A percentile compares a stretch with the other conserved stretches of the same genome.
These are phyloP conservation scores for Lichina pygmaea DNA, from an alignment of 495 filamentous ascomycete species.

Conservation along the genomic window DNA sequence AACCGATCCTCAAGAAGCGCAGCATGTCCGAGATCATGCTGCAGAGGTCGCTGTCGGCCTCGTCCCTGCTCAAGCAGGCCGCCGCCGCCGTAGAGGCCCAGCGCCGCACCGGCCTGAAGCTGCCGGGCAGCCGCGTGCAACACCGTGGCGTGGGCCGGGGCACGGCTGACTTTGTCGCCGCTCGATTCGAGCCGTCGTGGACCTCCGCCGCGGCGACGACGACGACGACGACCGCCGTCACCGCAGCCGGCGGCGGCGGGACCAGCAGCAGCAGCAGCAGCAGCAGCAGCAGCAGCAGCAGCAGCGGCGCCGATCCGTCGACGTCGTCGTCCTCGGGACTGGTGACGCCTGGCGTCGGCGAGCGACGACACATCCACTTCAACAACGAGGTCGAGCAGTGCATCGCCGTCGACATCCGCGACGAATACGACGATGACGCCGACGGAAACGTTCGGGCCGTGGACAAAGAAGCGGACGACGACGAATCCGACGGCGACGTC, in stretches of 20 bases:
- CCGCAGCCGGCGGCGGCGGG: neutral
- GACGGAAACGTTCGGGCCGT: conserved; percentile 8
- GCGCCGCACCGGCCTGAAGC: conserved; percentile 13
- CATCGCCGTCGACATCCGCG: conserved; percentile 73
- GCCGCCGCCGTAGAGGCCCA: conserved; percentile 81
- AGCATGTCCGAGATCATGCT: conserved; percentile 91
- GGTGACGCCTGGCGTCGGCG: conserved; percentile 33
- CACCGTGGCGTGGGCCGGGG: conserved; percentile 17
- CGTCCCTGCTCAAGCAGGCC: conserved; percentile 80
- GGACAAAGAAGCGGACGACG: conserved; percentile 16
- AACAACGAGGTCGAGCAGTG: conserved; percentile 89
- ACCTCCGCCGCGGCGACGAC: conserved; percentile 3
- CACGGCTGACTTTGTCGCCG: conserved; percentile 35
- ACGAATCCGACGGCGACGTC: conserved; percentile 46
- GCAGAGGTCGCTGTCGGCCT: conserved; percentile 68
- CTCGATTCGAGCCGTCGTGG: conserved; percentile 4
- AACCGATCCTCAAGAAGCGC: conserved; percentile 89
- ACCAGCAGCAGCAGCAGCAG: conserved; percentile 21
- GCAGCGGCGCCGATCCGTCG: conserved; percentile 23
- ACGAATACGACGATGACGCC: conserved; percentile 41
- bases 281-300: conserved; percentile 24
- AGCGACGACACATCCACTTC: conserved; percentile 77
- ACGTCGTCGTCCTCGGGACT: conserved; percentile 34
- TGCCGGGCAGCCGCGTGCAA: conserved; percentile 8
- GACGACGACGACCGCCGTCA: conserved; percentile 7